These are phyloP conservation scores for Arxiozyma heterogenica DNA, from an alignment of 1,139 yeast species.

Conservation along the genomic window DNA sequence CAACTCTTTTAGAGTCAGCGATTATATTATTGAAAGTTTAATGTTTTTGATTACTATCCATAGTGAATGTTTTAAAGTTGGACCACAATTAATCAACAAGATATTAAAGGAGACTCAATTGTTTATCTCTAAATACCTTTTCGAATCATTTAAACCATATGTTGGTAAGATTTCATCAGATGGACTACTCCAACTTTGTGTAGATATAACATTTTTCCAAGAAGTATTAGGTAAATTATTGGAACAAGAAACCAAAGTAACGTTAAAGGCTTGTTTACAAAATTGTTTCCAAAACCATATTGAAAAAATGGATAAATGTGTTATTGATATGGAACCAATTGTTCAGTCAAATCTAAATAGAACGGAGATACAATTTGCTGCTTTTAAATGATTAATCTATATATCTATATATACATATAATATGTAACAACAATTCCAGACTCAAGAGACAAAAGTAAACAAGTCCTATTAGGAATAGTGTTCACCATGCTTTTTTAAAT, in stretches of 20 bases:
- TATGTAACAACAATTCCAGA: neutral
- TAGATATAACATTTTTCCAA: conserved; percentile 35
- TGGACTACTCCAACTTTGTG: conserved; percentile 32
- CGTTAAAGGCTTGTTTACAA: conserved; percentile 27
- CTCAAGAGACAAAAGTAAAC: too few relatives aligned
- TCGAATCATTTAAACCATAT: conserved; percentile 37
- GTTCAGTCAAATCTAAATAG: conserved; percentile 26
- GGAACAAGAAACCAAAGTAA: conserved; percentile 27
- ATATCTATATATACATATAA: neutral
- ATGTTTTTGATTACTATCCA: conserved; percentile 46
- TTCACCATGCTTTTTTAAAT: conserved; percentile 77
- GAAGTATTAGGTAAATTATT: conserved; percentile 23
- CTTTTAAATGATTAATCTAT: conserved; percentile 17
- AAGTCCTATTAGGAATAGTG: conserved; percentile 34
- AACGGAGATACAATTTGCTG: conserved; percentile 29
- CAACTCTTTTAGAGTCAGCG: conserved; percentile 36
- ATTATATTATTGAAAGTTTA: conserved; percentile 44
- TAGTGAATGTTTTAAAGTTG: conserved; percentile 41
- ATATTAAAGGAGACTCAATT: conserved; percentile 41
- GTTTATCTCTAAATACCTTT: conserved; percentile 37
- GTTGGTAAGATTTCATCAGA: conserved; percentile 30
- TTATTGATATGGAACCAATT: conserved; percentile 27
- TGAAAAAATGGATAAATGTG: conserved; percentile 23
- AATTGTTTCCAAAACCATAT: conserved; percentile 29
- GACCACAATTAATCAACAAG: conserved; percentile 37